Conservation (phyloP, 352 stramenopile species). For the Phytophthora capsici region DNA sequence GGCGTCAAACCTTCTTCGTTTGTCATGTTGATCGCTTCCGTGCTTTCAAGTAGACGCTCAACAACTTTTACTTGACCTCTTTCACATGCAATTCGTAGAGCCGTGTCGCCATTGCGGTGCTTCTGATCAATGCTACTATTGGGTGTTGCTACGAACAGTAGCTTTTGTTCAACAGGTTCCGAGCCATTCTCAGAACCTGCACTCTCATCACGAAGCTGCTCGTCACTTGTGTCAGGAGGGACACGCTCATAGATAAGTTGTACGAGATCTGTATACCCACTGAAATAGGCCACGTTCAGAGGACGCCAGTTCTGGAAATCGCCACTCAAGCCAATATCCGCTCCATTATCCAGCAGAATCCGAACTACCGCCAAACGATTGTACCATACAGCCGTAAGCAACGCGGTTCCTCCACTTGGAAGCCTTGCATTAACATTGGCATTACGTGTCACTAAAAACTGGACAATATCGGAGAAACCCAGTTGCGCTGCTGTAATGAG, state of each 20-base stretch:
- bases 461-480: constrained; percentile 10
- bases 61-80: constrained; percentile 3
- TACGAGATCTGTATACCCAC: constrained; percentile 10
- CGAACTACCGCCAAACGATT: constrained; percentile 10
- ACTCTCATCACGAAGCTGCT: neutral
- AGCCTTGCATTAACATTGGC: constrained; percentile 4
- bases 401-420: constrained; percentile 14
- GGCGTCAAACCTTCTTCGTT: neutral
- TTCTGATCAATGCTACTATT: neutral
- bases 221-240: too few relatives aligned
- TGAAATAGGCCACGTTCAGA: neutral
- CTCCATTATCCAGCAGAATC: constrained; percentile 9
- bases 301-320: constrained; percentile 15
- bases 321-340: constrained; percentile 12
- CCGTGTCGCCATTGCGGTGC: constrained; percentile 4
- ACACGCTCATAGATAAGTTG: constrained; percentile 20
- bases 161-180: too few relatives aligned
- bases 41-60: neutral
- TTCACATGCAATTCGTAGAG: constrained; percentile 10
- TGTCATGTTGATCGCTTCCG: neutral
- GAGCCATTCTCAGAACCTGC: neutral
- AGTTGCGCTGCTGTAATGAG: constrained; percentile 16
- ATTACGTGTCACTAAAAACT: constrained; percentile 3
- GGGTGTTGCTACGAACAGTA: too few relatives aligned
- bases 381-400: neutral